Conservation (phyloP, 169 alveolate species). For the Plasmodium adleri region DNA sequence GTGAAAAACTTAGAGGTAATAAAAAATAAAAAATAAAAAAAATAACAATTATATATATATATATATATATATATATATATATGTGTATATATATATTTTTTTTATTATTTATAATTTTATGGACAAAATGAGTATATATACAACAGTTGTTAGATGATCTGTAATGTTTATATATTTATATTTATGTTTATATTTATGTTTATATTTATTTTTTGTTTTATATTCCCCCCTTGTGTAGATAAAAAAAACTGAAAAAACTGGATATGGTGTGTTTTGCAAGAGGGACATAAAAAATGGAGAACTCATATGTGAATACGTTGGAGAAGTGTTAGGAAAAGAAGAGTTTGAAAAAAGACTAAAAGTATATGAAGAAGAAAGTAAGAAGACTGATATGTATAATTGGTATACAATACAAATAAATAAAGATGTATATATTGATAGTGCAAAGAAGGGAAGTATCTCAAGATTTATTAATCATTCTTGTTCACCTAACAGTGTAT, state of each 20-base stretch:
- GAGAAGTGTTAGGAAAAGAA: constrained; percentile 86
- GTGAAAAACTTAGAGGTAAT: constrained; percentile 57
- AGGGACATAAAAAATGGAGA: constrained; percentile 83
- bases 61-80: not conserved
- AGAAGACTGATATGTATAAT: constrained; percentile 79
- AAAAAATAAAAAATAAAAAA: not conserved
- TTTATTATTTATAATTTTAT: not conserved
- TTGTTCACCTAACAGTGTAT: constrained; percentile 98
- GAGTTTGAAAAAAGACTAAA: constrained; percentile 79
- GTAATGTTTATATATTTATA: not conserved
- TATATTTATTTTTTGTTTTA: not conserved
- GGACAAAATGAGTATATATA: no score
- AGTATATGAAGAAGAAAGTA: constrained; percentile 73
- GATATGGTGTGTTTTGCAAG: constrained; percentile 85
- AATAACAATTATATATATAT: not conserved
- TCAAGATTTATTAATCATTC: constrained; percentile 98
- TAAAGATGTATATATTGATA: constrained; percentile 94
- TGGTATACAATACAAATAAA: constrained; percentile 91
- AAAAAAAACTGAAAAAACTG: constrained; percentile 81
- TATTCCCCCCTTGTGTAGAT: constrained; percentile 19
- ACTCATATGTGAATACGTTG: constrained; percentile 89
- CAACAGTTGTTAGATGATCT: not conserved
- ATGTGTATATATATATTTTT: not conserved
- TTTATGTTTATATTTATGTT: not conserved
- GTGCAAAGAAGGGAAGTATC: constrained; percentile 95